Conservation (phyloP, 106 monocot species). For the Posidonia australis region DNA sequence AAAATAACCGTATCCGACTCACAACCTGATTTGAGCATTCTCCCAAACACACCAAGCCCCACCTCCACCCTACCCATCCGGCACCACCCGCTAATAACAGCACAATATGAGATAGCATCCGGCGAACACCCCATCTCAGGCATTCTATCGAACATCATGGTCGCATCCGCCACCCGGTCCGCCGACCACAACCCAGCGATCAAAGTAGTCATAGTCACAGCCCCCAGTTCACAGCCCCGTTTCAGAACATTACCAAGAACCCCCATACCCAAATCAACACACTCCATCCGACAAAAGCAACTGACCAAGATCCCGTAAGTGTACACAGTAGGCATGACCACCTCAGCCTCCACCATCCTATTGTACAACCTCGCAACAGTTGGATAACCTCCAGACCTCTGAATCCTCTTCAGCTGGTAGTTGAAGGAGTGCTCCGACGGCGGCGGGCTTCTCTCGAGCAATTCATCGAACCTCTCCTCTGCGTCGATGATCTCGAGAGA, state of each 20-base stretch:
- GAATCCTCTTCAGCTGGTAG: background rate
- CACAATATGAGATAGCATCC: slow-evolving; percentile 10
- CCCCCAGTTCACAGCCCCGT: background rate
- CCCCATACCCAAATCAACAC: slow-evolving; percentile 5
- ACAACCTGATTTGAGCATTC: slow-evolving; percentile 7
- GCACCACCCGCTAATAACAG: slow-evolving; percentile 18
- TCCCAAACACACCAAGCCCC: slow-evolving; percentile 10
- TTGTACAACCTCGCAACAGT: background rate
- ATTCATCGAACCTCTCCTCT: too few species aligned
- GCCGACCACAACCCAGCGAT: slow-evolving; percentile 15
- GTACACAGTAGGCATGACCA: background rate
- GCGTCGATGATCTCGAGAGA: too few species aligned
- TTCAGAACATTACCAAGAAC: slow-evolving; percentile 14
- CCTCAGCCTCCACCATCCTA: background rate
- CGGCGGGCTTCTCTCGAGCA: too few species aligned
- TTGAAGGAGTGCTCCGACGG: background rate
- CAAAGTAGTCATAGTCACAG: slow-evolving; percentile 5
- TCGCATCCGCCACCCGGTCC: slow-evolving; percentile 9
- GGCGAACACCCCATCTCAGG: background rate
- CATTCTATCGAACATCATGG: slow-evolving; percentile 16
- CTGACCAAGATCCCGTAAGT: slow-evolving; percentile 4
- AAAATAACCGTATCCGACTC: slow-evolving; percentile 7
- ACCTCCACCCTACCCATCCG: slow-evolving; percentile 1
- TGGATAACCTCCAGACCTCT: background rate
- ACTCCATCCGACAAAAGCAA: slow-evolving; percentile 1